Base-by-base conservation (phyloP, 148 eudicot species). In the Bassia scoparia region DNA sequence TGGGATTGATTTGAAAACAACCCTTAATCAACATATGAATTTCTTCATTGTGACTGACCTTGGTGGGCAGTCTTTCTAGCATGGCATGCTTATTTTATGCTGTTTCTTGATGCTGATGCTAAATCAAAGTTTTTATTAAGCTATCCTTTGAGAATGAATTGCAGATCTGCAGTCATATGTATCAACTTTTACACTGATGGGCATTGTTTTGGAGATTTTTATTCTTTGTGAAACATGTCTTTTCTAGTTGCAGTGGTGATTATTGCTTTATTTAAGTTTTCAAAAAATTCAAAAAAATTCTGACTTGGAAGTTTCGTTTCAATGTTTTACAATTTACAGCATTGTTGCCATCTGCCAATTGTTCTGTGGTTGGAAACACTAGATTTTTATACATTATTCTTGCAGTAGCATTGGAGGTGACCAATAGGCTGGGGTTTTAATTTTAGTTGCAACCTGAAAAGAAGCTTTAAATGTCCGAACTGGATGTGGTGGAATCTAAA, bases 401-500 rank as follows among this genome's bases (percentile, higher is more conserved):
- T 50, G 27, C 21, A 27, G 35, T 67, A 29, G 30, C 54, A 11
- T 55, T 43, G 66, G 44, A 20, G 26, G 46, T 43, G 79, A 76
- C 60, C 26, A 76, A 61, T 60, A 76, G 33, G 54, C 55, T 31
- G 17, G 29, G 18, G 49, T 7, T 76, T 10, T 60, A n/a, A 44
- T 14, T 35, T 67, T 16, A 30, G 62, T 59, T 43, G 26, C 44
- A 5, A 20, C 61, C 46, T 43, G 58, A 62, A 35, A 35, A 72
- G 21, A 26, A 54, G 56, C 61, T 74, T 44, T 69, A 74, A 68
- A 79, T 79, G 81, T 74, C 81, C 12, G 81, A 74, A 69, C 49
- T 79, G 69, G 81, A 74, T 74, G 81, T 74, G 74, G 81, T 73
- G 70, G 81, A 79, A 61, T 53, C 70, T 60, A 74, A 74, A 62